phyloP scores from a whole-genome alignment of 2,329 filamentous ascomycete species.

The Cordyceps cateniannulata region DNA sequence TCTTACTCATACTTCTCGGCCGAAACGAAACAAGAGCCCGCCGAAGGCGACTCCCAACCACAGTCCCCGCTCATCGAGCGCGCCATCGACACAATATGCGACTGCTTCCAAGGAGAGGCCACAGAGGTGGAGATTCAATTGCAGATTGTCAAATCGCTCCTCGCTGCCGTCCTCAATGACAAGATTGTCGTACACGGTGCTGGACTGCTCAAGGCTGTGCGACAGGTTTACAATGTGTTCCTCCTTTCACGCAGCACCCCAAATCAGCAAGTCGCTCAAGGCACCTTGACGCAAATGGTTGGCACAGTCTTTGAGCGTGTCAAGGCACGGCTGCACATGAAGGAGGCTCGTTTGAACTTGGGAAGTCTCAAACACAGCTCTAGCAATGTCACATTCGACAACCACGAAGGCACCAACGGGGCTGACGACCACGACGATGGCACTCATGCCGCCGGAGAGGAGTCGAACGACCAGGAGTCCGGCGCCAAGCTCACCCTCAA shows the following conservation, averaged over 20 bases:
- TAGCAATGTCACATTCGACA: constrained; percentile 46
- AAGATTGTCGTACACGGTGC: constrained; percentile 98
- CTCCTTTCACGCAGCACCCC: constrained; percentile 86
- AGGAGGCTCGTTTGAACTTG: constrained; percentile 66
- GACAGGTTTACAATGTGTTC: constrained; percentile 99
- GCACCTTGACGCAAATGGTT: constrained; percentile 96
- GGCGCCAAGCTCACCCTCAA: constrained; percentile 57
- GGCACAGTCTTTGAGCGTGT: constrained; percentile 96
- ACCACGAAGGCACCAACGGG: constrained; percentile 31
- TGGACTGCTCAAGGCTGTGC: constrained; percentile 89
- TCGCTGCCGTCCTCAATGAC: constrained; percentile 94
- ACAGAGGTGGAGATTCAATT: constrained; percentile 89
- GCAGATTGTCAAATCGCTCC: constrained; percentile 94
- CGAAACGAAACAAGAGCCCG: constrained; percentile 40
- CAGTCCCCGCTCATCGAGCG: constrained; percentile 81
- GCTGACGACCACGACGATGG: constrained; percentile 29
- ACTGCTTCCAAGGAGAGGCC: constrained; percentile 95
- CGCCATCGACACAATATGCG: constrained; percentile 98
- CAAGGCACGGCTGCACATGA: constrained; percentile 77
- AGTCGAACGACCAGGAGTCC: constrained; percentile 24
- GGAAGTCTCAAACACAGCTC: constrained; percentile 45
- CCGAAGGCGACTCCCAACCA: constrained; percentile 30
- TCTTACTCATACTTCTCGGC: constrained; percentile 97
- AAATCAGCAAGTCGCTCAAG: constrained; percentile 96
- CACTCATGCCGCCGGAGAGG: constrained; percentile 23